A percentile compares a stretch with the other conserved stretches of the same genome.
Evolutionary conservation across 805 yeast species (phyloP).

Genomic region (Candida khao-thaluensis): DNA sequence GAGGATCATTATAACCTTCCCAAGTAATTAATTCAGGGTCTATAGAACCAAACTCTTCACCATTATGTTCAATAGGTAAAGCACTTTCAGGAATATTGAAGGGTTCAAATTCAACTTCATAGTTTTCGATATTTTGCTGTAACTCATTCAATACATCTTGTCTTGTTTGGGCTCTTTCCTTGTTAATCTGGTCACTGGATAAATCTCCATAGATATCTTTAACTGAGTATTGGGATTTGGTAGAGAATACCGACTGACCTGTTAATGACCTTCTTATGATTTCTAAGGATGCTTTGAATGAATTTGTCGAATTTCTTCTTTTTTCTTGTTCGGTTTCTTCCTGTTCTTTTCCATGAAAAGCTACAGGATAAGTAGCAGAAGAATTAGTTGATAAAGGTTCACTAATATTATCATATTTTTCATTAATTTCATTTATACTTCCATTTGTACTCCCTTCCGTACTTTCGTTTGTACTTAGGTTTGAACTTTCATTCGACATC

Average conservation of each 20-base stretch:
- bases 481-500: too few species aligned
- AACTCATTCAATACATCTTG: slow-evolving; percentile 28
- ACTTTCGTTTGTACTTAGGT: too few species aligned
- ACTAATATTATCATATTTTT: slow-evolving; percentile 1
- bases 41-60: slow-evolving; percentile 44
- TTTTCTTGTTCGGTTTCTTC: background rate
- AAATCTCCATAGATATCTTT: slow-evolving; percentile 34
- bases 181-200: slow-evolving; percentile 27
- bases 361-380: slow-evolving; percentile 10
- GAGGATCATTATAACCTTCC: slow-evolving; percentile 62
- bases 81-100: slow-evolving; percentile 22
- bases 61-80: slow-evolving; percentile 29
- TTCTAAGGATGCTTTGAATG: slow-evolving; percentile 20
- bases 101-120: slow-evolving; percentile 16
- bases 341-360: slow-evolving; percentile 13
- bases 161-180: slow-evolving; percentile 32
- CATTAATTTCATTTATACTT: slow-evolving; percentile 3
- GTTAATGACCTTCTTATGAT: slow-evolving; percentile 16
- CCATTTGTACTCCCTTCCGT: too few species aligned
- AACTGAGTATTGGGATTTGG: slow-evolving; percentile 19
- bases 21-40: slow-evolving; percentile 71
- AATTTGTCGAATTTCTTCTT: slow-evolving; percentile 19
- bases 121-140: slow-evolving; percentile 18
- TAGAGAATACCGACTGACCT: slow-evolving; percentile 13
- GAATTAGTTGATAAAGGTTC: slow-evolving; percentile 6